Evolutionary conservation across 495 filamentous ascomycete species (phyloP).

Genomic region (Podospora fimiseda): DNA sequence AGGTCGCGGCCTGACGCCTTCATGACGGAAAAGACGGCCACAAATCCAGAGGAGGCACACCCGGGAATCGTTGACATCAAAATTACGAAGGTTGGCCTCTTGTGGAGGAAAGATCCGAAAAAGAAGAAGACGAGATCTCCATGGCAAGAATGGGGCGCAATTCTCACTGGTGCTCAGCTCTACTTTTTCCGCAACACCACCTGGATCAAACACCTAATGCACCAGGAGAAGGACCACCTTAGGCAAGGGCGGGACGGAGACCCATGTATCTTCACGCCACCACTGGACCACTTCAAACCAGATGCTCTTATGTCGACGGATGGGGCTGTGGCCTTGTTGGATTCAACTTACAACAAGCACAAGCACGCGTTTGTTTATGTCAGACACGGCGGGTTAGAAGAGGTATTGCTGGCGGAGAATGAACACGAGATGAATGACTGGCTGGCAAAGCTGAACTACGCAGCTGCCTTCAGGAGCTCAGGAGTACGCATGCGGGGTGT

Average conservation of each 20-base stretch:
- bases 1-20: conserved; percentile 93
- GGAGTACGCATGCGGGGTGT: conserved; percentile 88
- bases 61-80: conserved; percentile 96
- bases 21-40: conserved; percentile 73
- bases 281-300: conserved; percentile 84
- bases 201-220: conserved; percentile 88
- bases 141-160: conserved; percentile 97
- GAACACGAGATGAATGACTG: conserved; percentile 95
- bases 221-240: conserved; percentile 74
- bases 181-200: conserved; percentile 91
- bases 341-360: conserved; percentile 86
- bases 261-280: conserved; percentile 82
- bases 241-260: conserved; percentile 58
- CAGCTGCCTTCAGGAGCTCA: conserved; percentile 83
- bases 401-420: conserved; percentile 81
- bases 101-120: conserved; percentile 94
- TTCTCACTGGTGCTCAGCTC: conserved; percentile 88
- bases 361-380: conserved; percentile 93
- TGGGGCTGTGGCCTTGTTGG: conserved; percentile 81
- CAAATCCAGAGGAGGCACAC: conserved; percentile 79
- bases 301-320: conserved; percentile 88
- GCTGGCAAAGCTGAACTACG: conserved; percentile 94
- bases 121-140: conserved; percentile 92
- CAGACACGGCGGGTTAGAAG: conserved; percentile 80
- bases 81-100: conserved; percentile 87